phyloP scores from a whole-genome alignment of 2,329 filamentous ascomycete genomes.

The Ophiocordyceps unilateralis region DNA sequence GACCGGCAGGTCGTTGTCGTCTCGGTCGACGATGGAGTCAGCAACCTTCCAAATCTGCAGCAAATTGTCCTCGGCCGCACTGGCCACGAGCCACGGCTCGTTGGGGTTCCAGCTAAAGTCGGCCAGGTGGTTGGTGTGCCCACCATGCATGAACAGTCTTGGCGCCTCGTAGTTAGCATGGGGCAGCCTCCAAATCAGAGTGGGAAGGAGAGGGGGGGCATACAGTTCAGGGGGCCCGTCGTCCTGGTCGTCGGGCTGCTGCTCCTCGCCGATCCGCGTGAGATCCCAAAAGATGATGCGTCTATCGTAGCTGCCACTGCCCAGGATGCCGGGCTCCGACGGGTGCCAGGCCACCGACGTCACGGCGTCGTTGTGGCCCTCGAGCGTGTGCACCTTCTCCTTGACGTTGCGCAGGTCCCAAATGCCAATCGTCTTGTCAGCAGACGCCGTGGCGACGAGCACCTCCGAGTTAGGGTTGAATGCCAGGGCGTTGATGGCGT shows the following conservation, averaged over 20 bases:
- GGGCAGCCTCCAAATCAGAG: background rate
- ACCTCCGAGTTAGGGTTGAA: slow-evolving; percentile 90
- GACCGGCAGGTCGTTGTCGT: slow-evolving; percentile 56
- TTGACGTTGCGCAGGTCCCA: slow-evolving; percentile 92
- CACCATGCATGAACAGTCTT: slow-evolving; percentile 94
- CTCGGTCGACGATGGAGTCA: slow-evolving; percentile 63
- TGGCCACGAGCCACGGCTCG: slow-evolving; percentile 91
- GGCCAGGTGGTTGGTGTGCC: slow-evolving; percentile 89
- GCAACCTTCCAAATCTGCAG: slow-evolving; percentile 89
- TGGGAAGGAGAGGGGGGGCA: slow-evolving; percentile 17
- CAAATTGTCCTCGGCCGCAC: slow-evolving; percentile 89
- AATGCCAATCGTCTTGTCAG: slow-evolving; percentile 84
- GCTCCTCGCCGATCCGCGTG: slow-evolving; percentile 80
- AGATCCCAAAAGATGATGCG: slow-evolving; percentile 95
- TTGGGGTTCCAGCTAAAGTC: slow-evolving; percentile 98
- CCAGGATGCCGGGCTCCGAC: slow-evolving; percentile 70
- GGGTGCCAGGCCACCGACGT: slow-evolving; percentile 94
- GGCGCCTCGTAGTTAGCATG: slow-evolving; percentile 7
- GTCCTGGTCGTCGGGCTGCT: slow-evolving; percentile 84
- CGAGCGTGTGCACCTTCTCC: slow-evolving; percentile 74
- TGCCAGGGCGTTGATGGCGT: slow-evolving; percentile 89
- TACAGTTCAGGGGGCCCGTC: slow-evolving; percentile 91
- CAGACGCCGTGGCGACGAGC: slow-evolving; percentile 79
- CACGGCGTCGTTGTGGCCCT: slow-evolving; percentile 77
- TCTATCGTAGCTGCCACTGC: slow-evolving; percentile 82